Conservation (phyloP, 495 filamentous ascomycete genomes). For the Tuber microsphaerosporum region DNA sequence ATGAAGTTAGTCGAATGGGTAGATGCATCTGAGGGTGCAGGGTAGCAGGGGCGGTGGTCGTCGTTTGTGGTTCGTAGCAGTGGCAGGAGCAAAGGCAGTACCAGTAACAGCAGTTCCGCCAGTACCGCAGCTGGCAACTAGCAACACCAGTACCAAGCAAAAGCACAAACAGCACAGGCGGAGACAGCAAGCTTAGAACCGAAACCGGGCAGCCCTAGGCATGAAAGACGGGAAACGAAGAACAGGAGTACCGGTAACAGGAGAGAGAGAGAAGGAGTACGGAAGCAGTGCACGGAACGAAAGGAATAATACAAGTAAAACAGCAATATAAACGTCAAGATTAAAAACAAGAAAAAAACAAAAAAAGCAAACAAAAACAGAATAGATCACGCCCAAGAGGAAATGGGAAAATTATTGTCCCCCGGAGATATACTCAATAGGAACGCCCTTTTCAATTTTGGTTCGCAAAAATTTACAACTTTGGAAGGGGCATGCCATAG, state of each 20-base stretch:
- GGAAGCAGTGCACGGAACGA: constrained; percentile 36
- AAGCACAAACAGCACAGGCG: background rate
- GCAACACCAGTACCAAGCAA: background rate
- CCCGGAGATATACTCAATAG: background rate
- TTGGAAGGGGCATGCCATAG: background rate
- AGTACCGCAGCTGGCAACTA: background rate
- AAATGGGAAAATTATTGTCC: constrained; percentile 10
- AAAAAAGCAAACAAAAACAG: constrained; percentile 36
- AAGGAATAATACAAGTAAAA: background rate
- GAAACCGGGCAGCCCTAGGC: constrained; percentile 28
- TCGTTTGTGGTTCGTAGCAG: background rate
- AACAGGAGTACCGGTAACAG: constrained; percentile 12
- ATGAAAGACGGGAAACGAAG: constrained; percentile 38
- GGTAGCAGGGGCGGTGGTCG: constrained; percentile 26
- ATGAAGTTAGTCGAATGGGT: constrained; percentile 38
- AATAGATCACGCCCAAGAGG: constrained; percentile 20
- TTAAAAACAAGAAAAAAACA: background rate
- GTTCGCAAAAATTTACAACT: background rate
- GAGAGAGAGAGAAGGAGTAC: constrained; percentile 31
- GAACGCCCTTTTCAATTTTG: background rate
- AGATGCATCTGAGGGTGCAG: constrained; percentile 36
- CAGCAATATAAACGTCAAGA: background rate
- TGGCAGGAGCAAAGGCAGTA: background rate
- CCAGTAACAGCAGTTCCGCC: background rate
- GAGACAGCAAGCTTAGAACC: background rate